phyloP scores from a whole-genome alignment of 2,329 filamentous ascomycete species.

The Elsinoe ampelina region DNA sequence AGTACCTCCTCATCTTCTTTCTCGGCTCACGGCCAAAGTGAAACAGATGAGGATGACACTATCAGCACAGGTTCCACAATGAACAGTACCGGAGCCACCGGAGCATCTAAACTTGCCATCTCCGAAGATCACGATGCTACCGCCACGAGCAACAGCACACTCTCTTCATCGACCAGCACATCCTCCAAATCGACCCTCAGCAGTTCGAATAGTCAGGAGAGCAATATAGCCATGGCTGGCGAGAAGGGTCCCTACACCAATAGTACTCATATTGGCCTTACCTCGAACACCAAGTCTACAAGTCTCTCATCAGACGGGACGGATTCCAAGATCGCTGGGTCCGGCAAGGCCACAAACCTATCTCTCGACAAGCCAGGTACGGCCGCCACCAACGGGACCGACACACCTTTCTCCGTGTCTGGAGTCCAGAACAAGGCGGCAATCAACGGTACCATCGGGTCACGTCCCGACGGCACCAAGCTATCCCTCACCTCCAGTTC shows the following conservation, averaged over 20 bases:
- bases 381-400: background rate
- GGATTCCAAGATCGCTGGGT: background rate
- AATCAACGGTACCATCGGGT: background rate
- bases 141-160: background rate
- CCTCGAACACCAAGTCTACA: background rate
- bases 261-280: background rate
- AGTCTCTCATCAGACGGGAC: background rate
- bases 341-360: background rate
- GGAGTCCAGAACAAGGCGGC: background rate
- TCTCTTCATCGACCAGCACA: background rate
- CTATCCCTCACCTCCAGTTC: background rate
- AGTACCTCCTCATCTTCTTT: background rate
- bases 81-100: background rate
- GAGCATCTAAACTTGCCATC: background rate
- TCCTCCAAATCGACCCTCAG: background rate
- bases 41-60: background rate
- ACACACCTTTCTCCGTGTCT: background rate
- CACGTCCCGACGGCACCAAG: background rate
- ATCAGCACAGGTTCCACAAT: background rate
- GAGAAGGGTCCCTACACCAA: background rate
- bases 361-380: background rate
- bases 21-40: background rate
- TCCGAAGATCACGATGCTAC: background rate
- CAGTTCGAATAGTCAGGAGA: background rate
- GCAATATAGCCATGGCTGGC: background rate